Percentiles rank a stretch among this genome's conserved stretches.
phyloP scores from a whole-genome alignment of 2,329 filamentous ascomycete species.

The Penicillium palitans region DNA sequence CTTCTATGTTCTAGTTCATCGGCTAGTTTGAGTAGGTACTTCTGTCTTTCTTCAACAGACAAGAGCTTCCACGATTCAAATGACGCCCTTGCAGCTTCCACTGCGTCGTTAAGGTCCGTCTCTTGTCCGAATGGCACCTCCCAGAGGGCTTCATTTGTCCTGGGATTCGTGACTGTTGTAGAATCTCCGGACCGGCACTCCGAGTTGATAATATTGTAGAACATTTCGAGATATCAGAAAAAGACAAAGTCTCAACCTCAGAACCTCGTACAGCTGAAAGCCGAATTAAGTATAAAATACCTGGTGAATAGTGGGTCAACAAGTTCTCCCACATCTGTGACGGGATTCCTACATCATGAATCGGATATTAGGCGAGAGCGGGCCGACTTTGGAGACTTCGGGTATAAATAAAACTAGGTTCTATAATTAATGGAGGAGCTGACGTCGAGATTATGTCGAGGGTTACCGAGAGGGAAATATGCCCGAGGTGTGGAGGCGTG shows the following conservation, averaged over 20 bases:
- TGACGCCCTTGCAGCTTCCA: neutral
- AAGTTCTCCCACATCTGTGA: neutral
- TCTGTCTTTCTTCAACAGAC: neutral
- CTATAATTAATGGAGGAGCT: neutral
- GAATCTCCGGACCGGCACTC: neutral
- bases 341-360: neutral
- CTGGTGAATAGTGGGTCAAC: too few relatives aligned
- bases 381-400: neutral
- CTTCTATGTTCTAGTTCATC: neutral
- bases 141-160: neutral
- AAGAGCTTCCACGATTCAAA: neutral
- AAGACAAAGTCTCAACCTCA: neutral
- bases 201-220: neutral
- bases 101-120: neutral
- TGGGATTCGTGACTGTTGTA: neutral
- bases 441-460: neutral
- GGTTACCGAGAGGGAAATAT: neutral
- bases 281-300: neutral
- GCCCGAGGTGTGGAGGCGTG: neutral
- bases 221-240: neutral
- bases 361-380: neutral
- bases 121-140: neutral
- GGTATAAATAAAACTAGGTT: neutral
- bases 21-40: neutral
- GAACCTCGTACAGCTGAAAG: too few relatives aligned